Evolutionary conservation across 148 eudicot species (phyloP), one percentile per base, ranked within the genome.

Genomic region (Spergularia marina): DNA sequence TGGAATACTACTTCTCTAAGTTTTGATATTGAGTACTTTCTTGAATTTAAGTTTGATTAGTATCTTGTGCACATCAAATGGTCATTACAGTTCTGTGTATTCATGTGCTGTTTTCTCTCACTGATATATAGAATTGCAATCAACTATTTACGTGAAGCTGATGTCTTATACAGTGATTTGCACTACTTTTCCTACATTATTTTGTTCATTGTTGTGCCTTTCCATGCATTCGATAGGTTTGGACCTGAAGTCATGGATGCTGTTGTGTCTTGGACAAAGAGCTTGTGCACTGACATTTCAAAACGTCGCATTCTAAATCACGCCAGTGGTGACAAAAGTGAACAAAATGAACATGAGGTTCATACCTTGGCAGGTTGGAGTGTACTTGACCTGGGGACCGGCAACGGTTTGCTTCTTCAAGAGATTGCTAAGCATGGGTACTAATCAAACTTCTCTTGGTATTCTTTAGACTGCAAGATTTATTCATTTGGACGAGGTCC

Each of bases 231-330:
- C 49, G 25, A 62, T 76, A 91, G 99, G 99, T 96, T 96, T 92
- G 99, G 99, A 20, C 87, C 89, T 85, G 99, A 92, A 81, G 98
- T 96, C 64, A 96, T 96, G 99, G 94, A 93, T 79, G 91, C 85
- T 56, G 95, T 96, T 65, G 98, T 88, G 73, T 85, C 93, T 21
- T 96, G 99, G 99, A 86, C 98, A 68, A 92, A 80, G 86, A 82
- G 76, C 81, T 80, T 96, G 78, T 96, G 99, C 83, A 63, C 78
- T 69, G 90, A 85, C 76, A 70, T 89, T 68, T 85, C 85, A 76
- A 85, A 78, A 60, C 88, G 83, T 73, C 84, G 85, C 49, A 74
- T 87, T 76, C 79, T 84, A 61, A 91, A 86, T 71, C 87, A 87
- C 74, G 81, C 44, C 70, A 85, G 79, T 67, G 82, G 68, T 61